Percentiles rank a stretch among this genome's conserved stretches.
phyloP scores from a whole-genome alignment of 2,329 filamentous ascomycete genomes.

The Fusarium mundagurra region DNA sequence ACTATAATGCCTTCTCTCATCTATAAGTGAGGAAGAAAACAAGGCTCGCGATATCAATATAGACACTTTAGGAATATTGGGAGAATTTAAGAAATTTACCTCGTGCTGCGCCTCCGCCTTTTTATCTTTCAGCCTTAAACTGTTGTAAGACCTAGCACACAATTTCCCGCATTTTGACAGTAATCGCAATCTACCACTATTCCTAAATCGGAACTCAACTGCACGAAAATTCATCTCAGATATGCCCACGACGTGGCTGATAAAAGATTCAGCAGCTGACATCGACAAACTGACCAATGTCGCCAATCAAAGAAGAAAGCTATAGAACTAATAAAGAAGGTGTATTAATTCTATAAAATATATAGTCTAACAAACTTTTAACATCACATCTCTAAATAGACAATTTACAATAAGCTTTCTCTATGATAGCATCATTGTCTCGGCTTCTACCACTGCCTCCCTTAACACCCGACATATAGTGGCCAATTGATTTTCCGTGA shows the following conservation, averaged over 20 bases:
- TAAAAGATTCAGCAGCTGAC: not conserved
- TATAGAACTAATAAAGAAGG: no score
- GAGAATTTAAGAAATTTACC: not conserved
- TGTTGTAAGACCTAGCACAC: not conserved
- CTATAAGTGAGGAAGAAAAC: rapidly evolving
- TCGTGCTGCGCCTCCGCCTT: not conserved
- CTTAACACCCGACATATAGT: conserved; percentile 17
- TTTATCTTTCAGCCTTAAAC: not conserved
- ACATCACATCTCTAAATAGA: rapidly evolving
- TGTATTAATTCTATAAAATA: no score
- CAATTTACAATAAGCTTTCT: rapidly evolving
- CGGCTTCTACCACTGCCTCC: conserved; percentile 22
- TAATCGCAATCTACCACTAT: not conserved
- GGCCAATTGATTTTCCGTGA: conserved; percentile 51
- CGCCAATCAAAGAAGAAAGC: not conserved
- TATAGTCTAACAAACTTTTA: not conserved
- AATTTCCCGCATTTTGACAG: not conserved
- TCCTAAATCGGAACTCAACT: not conserved
- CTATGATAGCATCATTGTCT: not conserved
- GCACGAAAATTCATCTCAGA: no score
- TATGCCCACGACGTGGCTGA: not conserved
- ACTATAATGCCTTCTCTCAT: rapidly evolving
- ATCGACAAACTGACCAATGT: not conserved
- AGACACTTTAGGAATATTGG: rapidly evolving
- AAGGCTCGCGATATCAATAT: rapidly evolving